phyloP scores from a whole-genome alignment of 2,329 filamentous ascomycete species.

The Niveomyces coronatus region DNA sequence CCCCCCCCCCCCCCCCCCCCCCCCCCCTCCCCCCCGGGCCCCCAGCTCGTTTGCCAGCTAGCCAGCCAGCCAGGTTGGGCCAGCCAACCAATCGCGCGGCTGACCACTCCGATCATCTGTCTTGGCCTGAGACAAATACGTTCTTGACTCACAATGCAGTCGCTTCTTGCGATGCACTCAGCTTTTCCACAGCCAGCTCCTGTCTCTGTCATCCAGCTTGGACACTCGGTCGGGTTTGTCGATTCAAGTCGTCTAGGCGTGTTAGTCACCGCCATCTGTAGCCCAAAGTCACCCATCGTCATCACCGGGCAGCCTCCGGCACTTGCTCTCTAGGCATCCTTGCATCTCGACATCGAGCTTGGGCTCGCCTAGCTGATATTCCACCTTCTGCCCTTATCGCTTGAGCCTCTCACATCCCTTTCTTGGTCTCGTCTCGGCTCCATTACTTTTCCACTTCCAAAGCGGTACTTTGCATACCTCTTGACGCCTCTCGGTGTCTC shows the following conservation, averaged over 20 bases:
- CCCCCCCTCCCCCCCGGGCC: no score
- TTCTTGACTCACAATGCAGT: background rate
- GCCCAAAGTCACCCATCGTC: background rate
- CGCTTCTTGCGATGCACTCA: background rate
- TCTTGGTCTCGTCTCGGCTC: background rate
- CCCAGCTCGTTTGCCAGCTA: no score
- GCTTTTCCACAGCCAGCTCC: no score
- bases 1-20: no score
- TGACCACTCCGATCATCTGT: background rate
- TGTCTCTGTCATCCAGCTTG: background rate
- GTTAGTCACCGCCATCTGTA: background rate
- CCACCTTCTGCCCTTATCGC: background rate
- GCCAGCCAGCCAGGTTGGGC: no score
- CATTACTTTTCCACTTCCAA: background rate
- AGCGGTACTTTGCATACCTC: no score
- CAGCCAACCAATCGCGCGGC: background rate
- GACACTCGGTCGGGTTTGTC: background rate
- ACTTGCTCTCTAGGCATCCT: slow-evolving; percentile 2
- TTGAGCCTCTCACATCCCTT: slow-evolving; percentile 2
- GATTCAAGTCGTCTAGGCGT: background rate
- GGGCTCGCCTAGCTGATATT: background rate
- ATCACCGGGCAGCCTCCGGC: background rate
- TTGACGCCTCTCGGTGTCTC: no score
- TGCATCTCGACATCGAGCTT: slow-evolving; percentile 4
- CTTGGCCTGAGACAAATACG: slow-evolving; percentile 3